Evolutionary conservation across 257 asterid species (phyloP).

Genomic region (Lithospermum erythrorhizon): DNA sequence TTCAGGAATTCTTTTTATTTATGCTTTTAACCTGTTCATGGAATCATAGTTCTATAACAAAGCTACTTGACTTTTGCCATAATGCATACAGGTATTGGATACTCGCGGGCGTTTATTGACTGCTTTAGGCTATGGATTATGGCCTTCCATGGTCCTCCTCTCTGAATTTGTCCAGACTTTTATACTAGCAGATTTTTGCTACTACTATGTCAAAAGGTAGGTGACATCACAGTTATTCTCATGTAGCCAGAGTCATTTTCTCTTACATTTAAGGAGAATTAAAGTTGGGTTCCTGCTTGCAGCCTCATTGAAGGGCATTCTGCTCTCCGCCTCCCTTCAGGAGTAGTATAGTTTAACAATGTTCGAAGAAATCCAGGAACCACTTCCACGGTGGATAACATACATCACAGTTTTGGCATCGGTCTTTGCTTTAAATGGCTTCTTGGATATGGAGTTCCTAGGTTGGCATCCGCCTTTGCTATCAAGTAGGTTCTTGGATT

Average conservation of each 20-base stretch:
- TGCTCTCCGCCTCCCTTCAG: slow-evolving; percentile 19
- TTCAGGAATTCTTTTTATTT: neutral
- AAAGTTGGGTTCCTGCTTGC: slow-evolving; percentile 2
- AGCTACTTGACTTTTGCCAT: neutral
- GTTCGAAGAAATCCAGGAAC: neutral
- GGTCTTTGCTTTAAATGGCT: too few species aligned
- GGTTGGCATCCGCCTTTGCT: too few species aligned
- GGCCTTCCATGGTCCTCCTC: slow-evolving; percentile 67
- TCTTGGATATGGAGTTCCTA: too few species aligned
- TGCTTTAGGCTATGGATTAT: slow-evolving; percentile 59
- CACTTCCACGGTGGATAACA: neutral
- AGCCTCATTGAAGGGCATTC: slow-evolving; percentile 17
- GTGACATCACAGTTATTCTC: neutral
- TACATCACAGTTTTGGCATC: neutral
- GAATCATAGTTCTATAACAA: neutral
- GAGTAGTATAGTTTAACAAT: slow-evolving; percentile 24
- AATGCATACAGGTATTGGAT: slow-evolving; percentile 42
- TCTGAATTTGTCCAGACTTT: slow-evolving; percentile 67
- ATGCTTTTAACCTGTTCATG: neutral
- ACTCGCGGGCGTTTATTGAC: slow-evolving; percentile 51
- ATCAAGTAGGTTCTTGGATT: too few species aligned
- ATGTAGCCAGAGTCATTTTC: neutral
- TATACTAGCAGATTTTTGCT: slow-evolving; percentile 67
- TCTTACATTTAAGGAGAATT: neutral
- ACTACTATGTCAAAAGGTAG: slow-evolving; percentile 63